Percentiles rank a stretch among this genome's conserved stretches.
Conservation (phyloP, 352 stramenopile species). For the Phytophthora pluvialis region DNA sequence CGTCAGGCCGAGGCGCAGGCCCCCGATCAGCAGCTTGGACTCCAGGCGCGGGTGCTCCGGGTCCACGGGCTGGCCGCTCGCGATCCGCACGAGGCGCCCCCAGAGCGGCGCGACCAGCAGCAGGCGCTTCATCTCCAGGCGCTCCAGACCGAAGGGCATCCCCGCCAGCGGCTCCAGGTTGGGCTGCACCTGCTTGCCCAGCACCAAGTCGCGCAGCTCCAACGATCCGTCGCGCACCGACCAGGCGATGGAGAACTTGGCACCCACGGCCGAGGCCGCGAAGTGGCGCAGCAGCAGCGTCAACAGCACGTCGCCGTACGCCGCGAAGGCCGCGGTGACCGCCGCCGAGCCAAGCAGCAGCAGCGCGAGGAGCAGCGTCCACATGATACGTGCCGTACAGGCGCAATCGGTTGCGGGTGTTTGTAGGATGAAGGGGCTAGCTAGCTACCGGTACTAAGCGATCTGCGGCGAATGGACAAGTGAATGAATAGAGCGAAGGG, state of each 20-base stretch:
- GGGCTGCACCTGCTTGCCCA: slow-evolving; percentile 51
- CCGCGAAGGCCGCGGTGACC: slow-evolving; percentile 40
- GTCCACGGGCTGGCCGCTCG: slow-evolving; percentile 17
- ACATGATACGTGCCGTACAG: slow-evolving; percentile 27
- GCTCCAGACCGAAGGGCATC: slow-evolving; percentile 70
- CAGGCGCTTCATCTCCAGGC: slow-evolving; percentile 61
- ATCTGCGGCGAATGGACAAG: slow-evolving; percentile 6
- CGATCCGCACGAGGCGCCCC: slow-evolving; percentile 32
- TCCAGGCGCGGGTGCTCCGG: slow-evolving; percentile 32
- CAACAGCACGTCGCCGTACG: slow-evolving; percentile 66
- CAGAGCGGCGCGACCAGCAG: slow-evolving; percentile 63
- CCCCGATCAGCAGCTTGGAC: slow-evolving; percentile 61
- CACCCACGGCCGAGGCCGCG: slow-evolving; percentile 50
- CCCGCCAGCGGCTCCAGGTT: slow-evolving; percentile 64
- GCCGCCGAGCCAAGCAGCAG: slow-evolving; percentile 34
- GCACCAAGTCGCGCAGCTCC: slow-evolving; percentile 61
- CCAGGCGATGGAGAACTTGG: slow-evolving; percentile 66
- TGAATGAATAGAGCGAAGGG: slow-evolving; percentile 26
- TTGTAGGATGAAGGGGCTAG: neutral
- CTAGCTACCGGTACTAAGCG: neutral
- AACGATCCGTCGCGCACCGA: slow-evolving; percentile 66
- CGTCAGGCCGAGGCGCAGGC: slow-evolving; percentile 58
- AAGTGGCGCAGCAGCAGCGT: slow-evolving; percentile 59
- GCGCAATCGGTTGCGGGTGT: neutral
- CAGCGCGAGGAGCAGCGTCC: slow-evolving; percentile 49